Percentiles rank a stretch among this genome's conserved stretches.
Evolutionary conservation across 1,139 yeast genomes (phyloP).

Genomic region (Eremothecium sinecaudum): DNA sequence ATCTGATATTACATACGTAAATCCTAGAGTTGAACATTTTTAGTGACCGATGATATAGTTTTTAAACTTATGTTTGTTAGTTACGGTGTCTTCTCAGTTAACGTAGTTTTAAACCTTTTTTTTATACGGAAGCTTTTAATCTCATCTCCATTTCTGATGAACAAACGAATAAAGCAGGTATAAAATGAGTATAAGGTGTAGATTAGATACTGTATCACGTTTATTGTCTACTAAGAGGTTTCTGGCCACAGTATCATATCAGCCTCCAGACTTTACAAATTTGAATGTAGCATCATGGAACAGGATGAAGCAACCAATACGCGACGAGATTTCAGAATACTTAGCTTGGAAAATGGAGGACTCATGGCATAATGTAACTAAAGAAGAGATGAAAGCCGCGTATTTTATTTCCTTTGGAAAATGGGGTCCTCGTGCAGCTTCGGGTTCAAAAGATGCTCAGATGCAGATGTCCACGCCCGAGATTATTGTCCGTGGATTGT

Average conservation of each 20-base stretch:
- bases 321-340: constrained; percentile 37
- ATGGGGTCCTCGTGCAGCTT: constrained; percentile 24
- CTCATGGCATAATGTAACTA: constrained; percentile 33
- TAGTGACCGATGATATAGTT: too few relatives aligned
- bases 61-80: too few relatives aligned
- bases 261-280: constrained; percentile 21
- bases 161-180: too few relatives aligned
- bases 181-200: too few relatives aligned
- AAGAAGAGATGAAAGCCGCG: constrained; percentile 32
- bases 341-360: constrained; percentile 37
- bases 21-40: too few relatives aligned
- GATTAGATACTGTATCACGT: too few relatives aligned
- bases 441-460: constrained; percentile 12
- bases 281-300: constrained; percentile 29
- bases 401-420: constrained; percentile 25
- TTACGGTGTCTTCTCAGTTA: too few relatives aligned
- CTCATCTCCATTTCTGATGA: too few relatives aligned
- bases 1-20: too few relatives aligned
- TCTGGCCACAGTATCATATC: constrained; percentile 10
- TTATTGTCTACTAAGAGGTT: too few relatives aligned
- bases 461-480: constrained; percentile 15
- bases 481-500: constrained; percentile 18
- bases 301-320: constrained; percentile 32
- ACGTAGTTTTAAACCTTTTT: too few relatives aligned
- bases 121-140: too few relatives aligned